Percentiles rank a stretch among this genome's conserved stretches.
Conservation (phyloP, 2,329 filamentous ascomycete genomes). For the Xylariaceae sp. region DNA sequence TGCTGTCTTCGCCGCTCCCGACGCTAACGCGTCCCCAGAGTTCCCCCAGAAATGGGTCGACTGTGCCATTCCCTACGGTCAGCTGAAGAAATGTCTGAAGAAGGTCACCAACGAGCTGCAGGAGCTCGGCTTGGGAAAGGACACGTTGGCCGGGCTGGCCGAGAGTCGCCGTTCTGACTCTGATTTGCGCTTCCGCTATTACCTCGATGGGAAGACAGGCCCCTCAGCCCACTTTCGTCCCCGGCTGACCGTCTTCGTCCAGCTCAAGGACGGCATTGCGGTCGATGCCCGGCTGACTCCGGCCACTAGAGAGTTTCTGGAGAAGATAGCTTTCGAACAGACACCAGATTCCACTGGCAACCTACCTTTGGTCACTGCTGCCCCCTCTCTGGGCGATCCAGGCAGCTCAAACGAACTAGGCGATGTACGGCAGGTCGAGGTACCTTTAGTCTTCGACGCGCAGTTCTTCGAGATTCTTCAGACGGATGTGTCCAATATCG, state of each 20-base stretch:
- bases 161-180: slow-evolving; percentile 40
- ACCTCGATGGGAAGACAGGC: slow-evolving; percentile 46
- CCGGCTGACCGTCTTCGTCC: slow-evolving; percentile 66
- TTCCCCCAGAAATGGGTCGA: slow-evolving; percentile 71
- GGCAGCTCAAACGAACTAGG: background rate
- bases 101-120: slow-evolving; percentile 69
- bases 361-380: background rate
- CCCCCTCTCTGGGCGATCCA: background rate
- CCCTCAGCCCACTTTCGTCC: slow-evolving; percentile 54
- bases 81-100: slow-evolving; percentile 87
- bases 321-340: slow-evolving; percentile 50
- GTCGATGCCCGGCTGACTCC: slow-evolving; percentile 66
- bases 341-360: background rate
- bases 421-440: slow-evolving; percentile 52
- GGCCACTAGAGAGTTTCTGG: slow-evolving; percentile 60
- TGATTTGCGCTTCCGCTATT: slow-evolving; percentile 46
- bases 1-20: background rate
- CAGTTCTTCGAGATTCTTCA: slow-evolving; percentile 78
- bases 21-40: slow-evolving; percentile 35
- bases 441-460: slow-evolving; percentile 71
- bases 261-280: slow-evolving; percentile 61
- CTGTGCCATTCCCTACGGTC: slow-evolving; percentile 75
- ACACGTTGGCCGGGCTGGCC: slow-evolving; percentile 64
- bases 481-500: slow-evolving; percentile 65
- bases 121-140: slow-evolving; percentile 66